Percentiles rank a stretch among this genome's conserved stretches.
phyloP scores from a whole-genome alignment of 441 rosid genomes.

The Erodium chrysanthum region DNA sequence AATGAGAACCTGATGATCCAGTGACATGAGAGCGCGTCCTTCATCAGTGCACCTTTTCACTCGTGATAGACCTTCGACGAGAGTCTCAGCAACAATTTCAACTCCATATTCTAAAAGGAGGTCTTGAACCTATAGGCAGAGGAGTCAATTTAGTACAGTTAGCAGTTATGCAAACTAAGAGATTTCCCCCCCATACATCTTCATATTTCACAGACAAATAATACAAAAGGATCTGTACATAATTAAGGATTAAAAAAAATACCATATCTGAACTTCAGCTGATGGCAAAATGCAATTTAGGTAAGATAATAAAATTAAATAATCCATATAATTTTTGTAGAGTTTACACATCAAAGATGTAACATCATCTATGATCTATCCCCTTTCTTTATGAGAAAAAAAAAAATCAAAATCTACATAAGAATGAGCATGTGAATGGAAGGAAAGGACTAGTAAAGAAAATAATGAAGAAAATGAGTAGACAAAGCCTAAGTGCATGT shows the following conservation, averaged over 20 bases:
- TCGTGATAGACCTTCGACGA: constrained; percentile 85
- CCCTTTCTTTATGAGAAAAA: neutral
- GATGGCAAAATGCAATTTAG: neutral
- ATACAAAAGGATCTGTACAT: neutral
- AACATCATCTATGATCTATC: neutral
- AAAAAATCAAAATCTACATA: neutral
- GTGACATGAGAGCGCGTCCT: constrained; percentile 92
- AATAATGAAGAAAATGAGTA: neutral
- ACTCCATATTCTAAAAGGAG: constrained; percentile 70
- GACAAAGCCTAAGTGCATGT: neutral
- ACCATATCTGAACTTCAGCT: neutral
- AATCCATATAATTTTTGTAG: neutral
- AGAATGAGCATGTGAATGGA: neutral
- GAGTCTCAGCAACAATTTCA: constrained; percentile 82
- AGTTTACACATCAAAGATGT: neutral
- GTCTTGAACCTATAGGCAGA: constrained; percentile 57
- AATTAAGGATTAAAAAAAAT: neutral
- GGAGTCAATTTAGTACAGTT: constrained; percentile 5
- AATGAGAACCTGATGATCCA: constrained; percentile 73
- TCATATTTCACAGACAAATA: neutral
- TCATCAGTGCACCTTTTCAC: constrained; percentile 89
- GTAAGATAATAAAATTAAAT: neutral
- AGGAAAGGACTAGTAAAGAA: neutral
- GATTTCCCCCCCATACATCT: too few species aligned
- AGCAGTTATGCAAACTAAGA: neutral